Evolutionary conservation across 345 rosid species (phyloP).

Genomic region (Brassica cretica): DNA sequence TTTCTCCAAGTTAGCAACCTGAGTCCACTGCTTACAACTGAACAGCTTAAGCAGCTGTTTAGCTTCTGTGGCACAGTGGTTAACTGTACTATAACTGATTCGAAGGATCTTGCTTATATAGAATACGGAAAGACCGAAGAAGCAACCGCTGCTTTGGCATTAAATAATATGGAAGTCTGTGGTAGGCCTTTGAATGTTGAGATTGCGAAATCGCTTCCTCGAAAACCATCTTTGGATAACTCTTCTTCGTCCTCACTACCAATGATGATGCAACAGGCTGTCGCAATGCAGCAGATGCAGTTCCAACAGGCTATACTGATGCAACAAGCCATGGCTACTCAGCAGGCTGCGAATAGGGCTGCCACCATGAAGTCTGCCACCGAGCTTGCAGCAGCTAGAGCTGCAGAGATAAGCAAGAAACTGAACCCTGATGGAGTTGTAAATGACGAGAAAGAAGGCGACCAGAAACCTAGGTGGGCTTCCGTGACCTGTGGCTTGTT

Average conservation of each 20-base stretch:
- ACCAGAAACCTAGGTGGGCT: constrained; percentile 61
- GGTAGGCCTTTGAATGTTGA: constrained; percentile 92
- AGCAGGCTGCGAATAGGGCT: constrained; percentile 95
- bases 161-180: constrained; percentile 92
- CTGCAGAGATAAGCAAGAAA: constrained; percentile 93
- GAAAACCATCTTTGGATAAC: constrained; percentile 55
- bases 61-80: constrained; percentile 88
- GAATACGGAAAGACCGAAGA: constrained; percentile 86
- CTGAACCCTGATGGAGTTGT: constrained; percentile 81
- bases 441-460: constrained; percentile 59
- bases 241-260: constrained; percentile 83
- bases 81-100: constrained; percentile 77
- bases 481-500: neutral
- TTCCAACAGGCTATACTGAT: constrained; percentile 95
- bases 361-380: constrained; percentile 98
- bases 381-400: constrained; percentile 95
- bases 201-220: constrained; percentile 95
- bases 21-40: constrained; percentile 84
- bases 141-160: constrained; percentile 87
- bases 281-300: constrained; percentile 98
- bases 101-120: constrained; percentile 89
- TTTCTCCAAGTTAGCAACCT: constrained; percentile 97
- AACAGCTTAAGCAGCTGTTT: constrained; percentile 90
- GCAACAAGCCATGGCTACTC: constrained; percentile 95
- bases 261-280: constrained; percentile 99